Evolutionary conservation across 106 monocot genomes (phyloP).

Genomic region (Allium cepa): DNA sequence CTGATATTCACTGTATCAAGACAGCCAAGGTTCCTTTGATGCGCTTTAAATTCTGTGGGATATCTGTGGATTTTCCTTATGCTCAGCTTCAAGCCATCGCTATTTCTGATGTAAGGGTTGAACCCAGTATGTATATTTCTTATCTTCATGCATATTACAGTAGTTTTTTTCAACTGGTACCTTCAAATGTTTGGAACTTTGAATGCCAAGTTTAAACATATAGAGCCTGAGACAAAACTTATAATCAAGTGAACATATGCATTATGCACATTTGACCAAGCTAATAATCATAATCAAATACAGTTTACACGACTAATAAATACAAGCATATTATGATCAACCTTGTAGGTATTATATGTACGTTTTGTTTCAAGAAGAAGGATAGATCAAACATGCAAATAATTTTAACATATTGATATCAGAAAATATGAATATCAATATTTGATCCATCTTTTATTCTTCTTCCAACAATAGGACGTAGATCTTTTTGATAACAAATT

Average conservation of each 20-base stretch:
- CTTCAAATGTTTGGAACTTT: neutral
- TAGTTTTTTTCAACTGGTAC: neutral
- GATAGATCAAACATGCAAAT: too few species aligned
- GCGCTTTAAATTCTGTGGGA: slow-evolving; percentile 40
- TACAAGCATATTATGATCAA: too few species aligned
- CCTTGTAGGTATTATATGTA: too few species aligned
- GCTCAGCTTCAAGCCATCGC: slow-evolving; percentile 19
- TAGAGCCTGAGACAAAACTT: too few species aligned
- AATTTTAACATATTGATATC: too few species aligned
- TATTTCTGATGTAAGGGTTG: slow-evolving; percentile 23
- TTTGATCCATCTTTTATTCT: neutral
- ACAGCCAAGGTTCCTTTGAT: slow-evolving; percentile 37
- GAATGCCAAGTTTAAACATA: too few species aligned
- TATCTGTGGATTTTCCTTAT: slow-evolving; percentile 39
- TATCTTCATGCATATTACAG: neutral
- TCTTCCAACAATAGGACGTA: slow-evolving; percentile 4
- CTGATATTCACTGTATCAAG: slow-evolving; percentile 28
- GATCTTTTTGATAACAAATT: slow-evolving; percentile 2
- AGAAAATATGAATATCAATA: neutral
- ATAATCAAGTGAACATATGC: too few species aligned
- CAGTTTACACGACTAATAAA: too few species aligned
- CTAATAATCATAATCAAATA: too few species aligned
- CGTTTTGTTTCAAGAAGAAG: too few species aligned
- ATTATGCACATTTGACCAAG: too few species aligned
- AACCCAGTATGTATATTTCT: too few species aligned